Base-by-base conservation (phyloP, 78 protist species). In the Dictyostelium brefeldianum region DNA sequence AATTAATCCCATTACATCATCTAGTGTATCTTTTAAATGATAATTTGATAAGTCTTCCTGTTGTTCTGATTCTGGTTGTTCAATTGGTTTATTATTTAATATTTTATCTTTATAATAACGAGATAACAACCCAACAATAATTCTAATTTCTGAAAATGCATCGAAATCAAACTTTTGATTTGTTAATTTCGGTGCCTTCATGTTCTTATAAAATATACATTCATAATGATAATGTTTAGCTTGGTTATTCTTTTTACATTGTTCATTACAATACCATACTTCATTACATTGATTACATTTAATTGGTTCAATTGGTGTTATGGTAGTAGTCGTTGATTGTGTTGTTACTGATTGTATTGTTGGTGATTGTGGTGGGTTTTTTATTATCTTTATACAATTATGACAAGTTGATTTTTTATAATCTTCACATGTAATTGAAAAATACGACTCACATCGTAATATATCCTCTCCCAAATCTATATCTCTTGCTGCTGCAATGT, bases 1-100 rank as follows among this genome's bases (percentile, higher is more conserved):
- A 4, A 87, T 84, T 50, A 87, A 77, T n/a, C 29, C 56, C 7
- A 87, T 47, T 64, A 87, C 84, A 18, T 78, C 93, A 17, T 77
- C 71, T 17, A 87, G 6, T 57, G 41, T 22, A 64, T 78, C 59
- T 51, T 12, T 51, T 8, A 54, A 5, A 31, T 36, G 43, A 36
- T 36, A 36, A 36, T 36, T 36, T 36, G 2, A 36, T 36, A 29
- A 14, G 1, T 78, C 36, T 15, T 17, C 15, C 3, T 78, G 53
- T 5, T 53, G 48, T 62, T 62, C 20, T 59, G 0, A 3, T 59
- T 59, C 31, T 59, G 20, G 25, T 14, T 59, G 36, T 25, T 70
- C 78, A 7, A 8, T 73, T 8, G 46, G 46, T 46, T 7, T 51
- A 25, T 82, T 27, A 18, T 51, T 50, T 82, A 67, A 64, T 77